phyloP scores from a whole-genome alignment of 495 filamentous ascomycete species.

The Aspergillus saccharolyticus region DNA sequence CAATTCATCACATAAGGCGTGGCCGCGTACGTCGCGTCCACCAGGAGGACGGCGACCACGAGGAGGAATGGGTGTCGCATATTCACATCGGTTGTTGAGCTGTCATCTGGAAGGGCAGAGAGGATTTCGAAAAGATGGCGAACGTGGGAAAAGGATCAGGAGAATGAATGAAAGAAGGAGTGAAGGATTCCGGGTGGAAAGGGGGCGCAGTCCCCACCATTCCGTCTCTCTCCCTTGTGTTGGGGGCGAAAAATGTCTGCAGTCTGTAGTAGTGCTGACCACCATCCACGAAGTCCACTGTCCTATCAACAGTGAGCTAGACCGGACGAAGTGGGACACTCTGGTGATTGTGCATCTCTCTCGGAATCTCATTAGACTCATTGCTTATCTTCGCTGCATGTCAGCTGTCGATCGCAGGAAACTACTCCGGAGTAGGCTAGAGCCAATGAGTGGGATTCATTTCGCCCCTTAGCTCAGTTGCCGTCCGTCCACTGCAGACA shows the following conservation, averaged over 20 bases:
- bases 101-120: not conserved
- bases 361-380: no score
- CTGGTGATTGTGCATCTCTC: no score
- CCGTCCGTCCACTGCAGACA: no score
- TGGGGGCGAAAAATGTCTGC: not conserved
- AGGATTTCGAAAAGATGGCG: not conserved
- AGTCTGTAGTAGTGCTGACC: not conserved
- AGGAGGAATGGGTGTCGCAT: not conserved
- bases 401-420: not conserved
- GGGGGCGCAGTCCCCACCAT: not conserved
- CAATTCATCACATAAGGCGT: slow-evolving; percentile 11
- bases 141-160: not conserved
- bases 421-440: no score
- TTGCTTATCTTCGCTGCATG: not conserved
- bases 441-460: no score
- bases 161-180: not conserved
- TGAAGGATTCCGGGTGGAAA: not conserved
- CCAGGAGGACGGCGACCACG: not conserved
- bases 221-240: not conserved
- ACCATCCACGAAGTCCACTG: not conserved
- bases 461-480: no score
- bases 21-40: not conserved
- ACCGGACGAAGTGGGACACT: not conserved
- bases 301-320: not conserved
- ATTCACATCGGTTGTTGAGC: not conserved